Base-by-base conservation (phyloP, 345 rosid species). In the Corchorus capsularis region DNA sequence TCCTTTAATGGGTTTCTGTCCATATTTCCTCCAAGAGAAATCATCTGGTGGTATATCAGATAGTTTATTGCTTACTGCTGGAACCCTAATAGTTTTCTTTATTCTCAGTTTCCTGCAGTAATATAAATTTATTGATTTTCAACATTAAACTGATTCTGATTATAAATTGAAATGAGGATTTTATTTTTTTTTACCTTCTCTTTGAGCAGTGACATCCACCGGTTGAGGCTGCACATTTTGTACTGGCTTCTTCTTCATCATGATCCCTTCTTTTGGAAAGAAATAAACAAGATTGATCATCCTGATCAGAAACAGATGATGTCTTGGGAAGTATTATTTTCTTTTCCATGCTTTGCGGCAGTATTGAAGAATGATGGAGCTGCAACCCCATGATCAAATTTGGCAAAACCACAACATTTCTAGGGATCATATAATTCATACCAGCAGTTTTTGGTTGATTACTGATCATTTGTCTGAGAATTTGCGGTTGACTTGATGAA, bases 1-100 rank as follows among this genome's bases (percentile, higher is more conserved):
- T 63, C 86, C 85, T 74, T 85, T 85, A 13, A 83, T 83, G 1
- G 85, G 83, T 52, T 79, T 83, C 77, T 83, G 82, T 39, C 88
- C 83, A 43, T 83, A 79, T 72, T 81, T 83, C 69, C 85, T 77
- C 88, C 86, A 83, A 4, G 83, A 63, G 39, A 72, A 45, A 50
- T 81, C 83, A 65, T 85, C 85, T 16, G 80, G 71, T 12, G 88
- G 77, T 68, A 85, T 72, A 49, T 75, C 88, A 41, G 83, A 78
- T 39, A 55, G 27, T 27, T 81, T 83, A 63, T 71, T 67, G 63
- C 85, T 79, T 17, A 61, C 13, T 5, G 77, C 85, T 2, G 86
- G 83, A n/a, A 83, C 85, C 34, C 75, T 39, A 64, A 79, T 19
- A 13, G 57, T 77, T 77, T 76, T 86, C 82, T 61, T 83, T 52